Evolutionary conservation across 129 eudicot species (phyloP), one percentile per base, ranked within the genome.

Genomic region (sunflower (Helianthus annuus)): DNA sequence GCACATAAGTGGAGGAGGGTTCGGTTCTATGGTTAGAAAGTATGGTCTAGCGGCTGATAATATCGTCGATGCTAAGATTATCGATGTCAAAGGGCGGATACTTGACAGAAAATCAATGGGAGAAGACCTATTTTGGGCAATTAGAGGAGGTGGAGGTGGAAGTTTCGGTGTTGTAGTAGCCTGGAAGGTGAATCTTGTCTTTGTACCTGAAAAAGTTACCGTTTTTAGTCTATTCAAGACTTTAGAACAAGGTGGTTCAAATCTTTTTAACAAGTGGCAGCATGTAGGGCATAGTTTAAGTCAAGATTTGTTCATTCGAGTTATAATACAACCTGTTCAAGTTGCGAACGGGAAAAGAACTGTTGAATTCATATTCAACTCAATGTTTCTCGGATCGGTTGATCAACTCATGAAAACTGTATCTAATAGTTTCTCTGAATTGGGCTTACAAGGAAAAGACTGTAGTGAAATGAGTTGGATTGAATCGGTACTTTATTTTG

Each of bases 401-500:
- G 76, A 72, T 45, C 44, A 78, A 14, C 79, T 85, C 38, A 64
- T 84, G n/a, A 51, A 70, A 48, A 53, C 81, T 1, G 67, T 82
- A 66, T 22, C 48, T 0, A 45, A 66, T n/a, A 71, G 65, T 11
- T 89, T 89, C 52, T 85, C 90, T 3, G 90, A 86, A 62, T 48
- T 89, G 42, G 89, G 89, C 3, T 38, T 89, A n/a, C 71, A 68
- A 10, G 59, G 10, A 65, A 69, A 84, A 3, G 87, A 86, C 57
- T 86, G 87, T 36, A 58, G 16, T 2, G 86, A 89, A 48, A 87
- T 81, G 87, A 85, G 85, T 66, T 90, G 91, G 91, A 76, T 90
- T 17, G 66, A 87, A 4, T 79, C 96, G 0, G 80, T 89, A 9
- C 79, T 89, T 0, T 86, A 69, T 69, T 69, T 52, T 49, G 24